These are phyloP conservation scores for Triangularia setosa DNA, from an alignment of 2,329 filamentous ascomycete species.

Conservation along the genomic window DNA sequence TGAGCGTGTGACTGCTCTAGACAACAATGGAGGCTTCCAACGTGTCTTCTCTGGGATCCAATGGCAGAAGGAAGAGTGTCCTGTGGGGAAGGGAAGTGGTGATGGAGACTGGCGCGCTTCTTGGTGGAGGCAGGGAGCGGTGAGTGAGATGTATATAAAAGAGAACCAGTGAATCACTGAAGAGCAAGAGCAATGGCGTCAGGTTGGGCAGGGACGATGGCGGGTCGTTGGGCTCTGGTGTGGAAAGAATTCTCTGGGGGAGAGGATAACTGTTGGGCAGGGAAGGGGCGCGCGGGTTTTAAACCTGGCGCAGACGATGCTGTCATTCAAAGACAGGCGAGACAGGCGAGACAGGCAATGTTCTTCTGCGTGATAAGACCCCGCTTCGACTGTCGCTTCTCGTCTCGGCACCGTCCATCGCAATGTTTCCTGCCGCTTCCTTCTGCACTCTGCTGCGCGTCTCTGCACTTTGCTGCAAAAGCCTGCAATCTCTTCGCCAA, in stretches of 20 bases:
- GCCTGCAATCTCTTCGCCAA: constrained; percentile 1
- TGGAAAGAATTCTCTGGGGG: constrained; percentile 29
- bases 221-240: constrained; percentile 27
- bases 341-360: neutral
- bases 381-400: constrained; percentile 17
- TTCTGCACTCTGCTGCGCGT: constrained; percentile 1
- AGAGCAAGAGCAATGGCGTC: constrained; percentile 3
- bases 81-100: constrained; percentile 4
- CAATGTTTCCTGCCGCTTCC: constrained; percentile 19
- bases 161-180: constrained; percentile 3
- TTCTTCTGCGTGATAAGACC: constrained; percentile 3
- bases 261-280: constrained; percentile 36
- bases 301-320: constrained; percentile 24
- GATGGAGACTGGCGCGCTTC: constrained; percentile 10
- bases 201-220: constrained; percentile 37
- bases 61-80: constrained; percentile 3
- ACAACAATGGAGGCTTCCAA: constrained; percentile 18
- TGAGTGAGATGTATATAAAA: neutral
- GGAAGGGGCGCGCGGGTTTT: constrained; percentile 49
- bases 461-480: constrained; percentile 12
- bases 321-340: constrained; percentile 6
- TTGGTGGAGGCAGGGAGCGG: constrained; percentile 6
- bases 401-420: constrained; percentile 12
- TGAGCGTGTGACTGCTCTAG: constrained; percentile 18
- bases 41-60: constrained; percentile 8